phyloP scores from a whole-genome alignment of 345 rosid species.

The Populus davidiana region DNA sequence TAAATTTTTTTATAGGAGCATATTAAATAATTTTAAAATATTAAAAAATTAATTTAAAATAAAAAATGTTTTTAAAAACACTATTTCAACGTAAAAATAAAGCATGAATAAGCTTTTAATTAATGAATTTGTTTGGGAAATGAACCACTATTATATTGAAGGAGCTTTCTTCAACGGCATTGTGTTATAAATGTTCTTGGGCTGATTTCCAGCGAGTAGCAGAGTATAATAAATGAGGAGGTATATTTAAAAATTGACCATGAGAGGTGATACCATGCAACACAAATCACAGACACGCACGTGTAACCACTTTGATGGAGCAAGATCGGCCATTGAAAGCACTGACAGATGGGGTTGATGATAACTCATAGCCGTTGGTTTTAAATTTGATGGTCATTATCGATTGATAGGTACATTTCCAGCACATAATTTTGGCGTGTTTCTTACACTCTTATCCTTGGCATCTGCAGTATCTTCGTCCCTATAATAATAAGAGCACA shows the following conservation, averaged over 20 bases:
- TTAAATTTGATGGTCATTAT: slow-evolving; percentile 40
- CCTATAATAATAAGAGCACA: background rate
- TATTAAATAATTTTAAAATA: too few relatives aligned
- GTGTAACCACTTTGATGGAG: slow-evolving; percentile 8
- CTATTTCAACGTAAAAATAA: too few relatives aligned
- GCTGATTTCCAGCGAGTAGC: slow-evolving; percentile 14
- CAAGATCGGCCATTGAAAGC: slow-evolving; percentile 14
- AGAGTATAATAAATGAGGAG: background rate
- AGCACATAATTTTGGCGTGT: slow-evolving; percentile 35
- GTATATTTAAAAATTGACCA: background rate
- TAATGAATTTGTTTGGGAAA: too few relatives aligned
- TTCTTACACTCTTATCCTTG: slow-evolving; percentile 5
- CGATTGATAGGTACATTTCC: slow-evolving; percentile 38
- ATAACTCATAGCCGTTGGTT: slow-evolving; percentile 30
- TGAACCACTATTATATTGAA: background rate
- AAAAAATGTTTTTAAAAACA: too few relatives aligned
- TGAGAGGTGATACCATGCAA: background rate
- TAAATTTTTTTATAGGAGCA: too few relatives aligned
- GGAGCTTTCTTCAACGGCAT: slow-evolving; percentile 47
- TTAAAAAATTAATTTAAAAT: too few relatives aligned
- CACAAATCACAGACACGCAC: slow-evolving; percentile 6
- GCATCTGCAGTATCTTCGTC: background rate
- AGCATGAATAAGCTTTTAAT: too few relatives aligned
- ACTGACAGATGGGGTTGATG: slow-evolving; percentile 31
- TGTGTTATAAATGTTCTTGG: slow-evolving; percentile 14